Conservation (phyloP, 768 basidiomycete genomes). For the Termitomyces eurrhizus region DNA sequence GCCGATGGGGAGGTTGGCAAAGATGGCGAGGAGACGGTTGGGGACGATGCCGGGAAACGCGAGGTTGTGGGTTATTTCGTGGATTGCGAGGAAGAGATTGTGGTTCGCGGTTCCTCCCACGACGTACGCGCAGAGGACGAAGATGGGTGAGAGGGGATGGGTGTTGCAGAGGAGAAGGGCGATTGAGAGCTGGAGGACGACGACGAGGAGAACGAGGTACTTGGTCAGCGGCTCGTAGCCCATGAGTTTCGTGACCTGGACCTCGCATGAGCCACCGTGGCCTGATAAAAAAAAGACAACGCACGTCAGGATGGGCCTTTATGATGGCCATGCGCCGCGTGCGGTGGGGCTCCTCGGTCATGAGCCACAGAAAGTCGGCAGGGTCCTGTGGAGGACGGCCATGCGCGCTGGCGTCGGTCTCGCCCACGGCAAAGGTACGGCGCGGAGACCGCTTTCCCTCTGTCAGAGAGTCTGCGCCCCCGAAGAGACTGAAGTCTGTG, state of each 20-base stretch:
- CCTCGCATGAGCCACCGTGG: background rate
- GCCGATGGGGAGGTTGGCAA: constrained; percentile 91
- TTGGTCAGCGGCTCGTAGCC: constrained; percentile 91
- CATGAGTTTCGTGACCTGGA: constrained; percentile 92
- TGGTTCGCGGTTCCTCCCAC: constrained; percentile 97
- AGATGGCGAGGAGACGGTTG: constrained; percentile 86
- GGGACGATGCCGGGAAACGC: constrained; percentile 80
- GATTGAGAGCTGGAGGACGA: constrained; percentile 64
- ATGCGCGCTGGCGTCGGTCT: constrained; percentile 38
- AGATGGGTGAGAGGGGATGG: constrained; percentile 63
- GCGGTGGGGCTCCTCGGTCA: constrained; percentile 98
- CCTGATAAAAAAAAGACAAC: background rate
- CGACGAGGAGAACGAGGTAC: constrained; percentile 82
- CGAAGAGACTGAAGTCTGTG: constrained; percentile 74
- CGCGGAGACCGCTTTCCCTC: constrained; percentile 53
- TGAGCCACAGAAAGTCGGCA: constrained; percentile 89
- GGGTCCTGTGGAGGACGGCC: constrained; percentile 67
- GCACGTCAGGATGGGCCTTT: constrained; percentile 90
- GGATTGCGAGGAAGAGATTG: constrained; percentile 96
- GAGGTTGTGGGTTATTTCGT: constrained; percentile 98
- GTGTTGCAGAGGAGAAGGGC: constrained; percentile 67
- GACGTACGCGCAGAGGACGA: constrained; percentile 74
- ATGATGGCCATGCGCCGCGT: constrained; percentile 83
- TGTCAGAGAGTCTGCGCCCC: constrained; percentile 74
- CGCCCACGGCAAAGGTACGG: constrained; percentile 43